A percentile compares a stretch with the other conserved stretches of the same genome.
Evolutionary conservation across 352 stramenopile genomes (phyloP).

Genomic region (Globisporangium spinosum): DNA sequence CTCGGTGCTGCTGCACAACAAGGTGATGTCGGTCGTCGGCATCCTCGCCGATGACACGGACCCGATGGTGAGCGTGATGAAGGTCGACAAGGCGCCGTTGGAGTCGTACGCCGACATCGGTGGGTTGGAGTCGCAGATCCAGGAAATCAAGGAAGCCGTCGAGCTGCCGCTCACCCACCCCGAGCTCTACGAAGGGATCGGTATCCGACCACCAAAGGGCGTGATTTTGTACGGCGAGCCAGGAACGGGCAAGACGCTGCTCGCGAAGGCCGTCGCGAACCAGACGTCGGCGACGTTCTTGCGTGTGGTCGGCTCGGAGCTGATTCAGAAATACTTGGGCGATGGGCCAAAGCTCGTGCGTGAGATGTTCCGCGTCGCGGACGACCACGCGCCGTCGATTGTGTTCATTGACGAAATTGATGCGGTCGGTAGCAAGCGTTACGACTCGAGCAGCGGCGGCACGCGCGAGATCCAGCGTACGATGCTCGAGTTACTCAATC

Average conservation of each 20-base stretch:
- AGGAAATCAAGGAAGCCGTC: constrained; percentile 94
- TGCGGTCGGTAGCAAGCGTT: constrained; percentile 98
- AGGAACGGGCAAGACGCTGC: constrained; percentile 99
- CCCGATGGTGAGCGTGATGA: constrained; percentile 99
- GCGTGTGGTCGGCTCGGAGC: constrained; percentile 97
- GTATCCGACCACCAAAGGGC: constrained; percentile 97
- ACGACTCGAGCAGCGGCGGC: constrained; percentile 97
- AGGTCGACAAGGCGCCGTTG: constrained; percentile 98
- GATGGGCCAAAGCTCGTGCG: constrained; percentile 99
- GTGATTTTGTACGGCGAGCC: constrained; percentile 99
- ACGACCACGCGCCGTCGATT: constrained; percentile 98
- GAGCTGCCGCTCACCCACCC: constrained; percentile 98
- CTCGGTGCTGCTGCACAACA: constrained; percentile 99
- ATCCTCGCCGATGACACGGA: constrained; percentile 99
- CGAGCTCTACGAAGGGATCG: constrained; percentile 99
- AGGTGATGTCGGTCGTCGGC: constrained; percentile 99
- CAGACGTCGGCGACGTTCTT: constrained; percentile 99
- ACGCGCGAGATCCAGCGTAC: constrained; percentile 99
- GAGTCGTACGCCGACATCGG: constrained; percentile 99
- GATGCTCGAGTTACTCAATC: constrained; percentile 99
- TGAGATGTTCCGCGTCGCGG: constrained; percentile 98
- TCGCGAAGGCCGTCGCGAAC: constrained; percentile 99
- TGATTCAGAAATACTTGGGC: constrained; percentile 99
- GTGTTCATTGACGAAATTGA: constrained; percentile 99
- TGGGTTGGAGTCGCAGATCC: constrained; percentile 97